Evolutionary conservation across 2,329 filamentous ascomycete genomes (phyloP).

Genomic region (Verticillium nonalfalfae): DNA sequence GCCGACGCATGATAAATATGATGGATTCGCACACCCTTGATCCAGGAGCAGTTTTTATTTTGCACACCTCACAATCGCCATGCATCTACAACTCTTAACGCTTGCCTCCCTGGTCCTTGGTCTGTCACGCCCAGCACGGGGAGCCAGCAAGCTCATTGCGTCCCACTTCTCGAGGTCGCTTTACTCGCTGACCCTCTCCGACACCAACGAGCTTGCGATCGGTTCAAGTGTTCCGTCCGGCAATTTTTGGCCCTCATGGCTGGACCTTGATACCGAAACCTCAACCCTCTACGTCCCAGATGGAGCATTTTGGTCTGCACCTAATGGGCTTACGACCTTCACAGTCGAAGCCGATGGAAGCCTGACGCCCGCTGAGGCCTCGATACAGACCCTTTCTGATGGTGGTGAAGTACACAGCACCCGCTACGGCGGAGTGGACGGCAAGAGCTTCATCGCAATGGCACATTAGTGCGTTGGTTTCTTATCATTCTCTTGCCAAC

Average conservation of each 20-base stretch:
- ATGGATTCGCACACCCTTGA: background rate
- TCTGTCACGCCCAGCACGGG: slow-evolving; percentile 15
- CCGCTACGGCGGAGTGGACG: slow-evolving; percentile 29
- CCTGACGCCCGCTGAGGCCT: slow-evolving; percentile 19
- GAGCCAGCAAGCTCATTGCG: slow-evolving; percentile 21
- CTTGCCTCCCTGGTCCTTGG: background rate
- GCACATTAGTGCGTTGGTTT: slow-evolving; percentile 33
- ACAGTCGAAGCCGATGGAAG: slow-evolving; percentile 22
- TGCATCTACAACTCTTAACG: background rate
- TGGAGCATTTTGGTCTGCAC: slow-evolving; percentile 26
- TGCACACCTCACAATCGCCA: background rate
- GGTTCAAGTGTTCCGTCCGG: slow-evolving; percentile 21
- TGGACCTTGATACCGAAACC: slow-evolving; percentile 23
- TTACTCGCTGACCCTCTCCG: slow-evolving; percentile 24
- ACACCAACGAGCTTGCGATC: slow-evolving; percentile 19
- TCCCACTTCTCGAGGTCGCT: slow-evolving; percentile 33
- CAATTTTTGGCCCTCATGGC: slow-evolving; percentile 29
- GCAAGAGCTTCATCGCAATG: slow-evolving; percentile 32
- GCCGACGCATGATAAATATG: no score
- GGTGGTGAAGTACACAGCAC: slow-evolving; percentile 33
- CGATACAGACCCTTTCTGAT: slow-evolving; percentile 18
- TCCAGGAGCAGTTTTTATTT: no score
- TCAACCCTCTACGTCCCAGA: slow-evolving; percentile 28
- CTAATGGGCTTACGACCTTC: slow-evolving; percentile 24
- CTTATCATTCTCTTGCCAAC: background rate